Conservation (phyloP, 768 basidiomycete species). For the Lyophyllum decastes region DNA sequence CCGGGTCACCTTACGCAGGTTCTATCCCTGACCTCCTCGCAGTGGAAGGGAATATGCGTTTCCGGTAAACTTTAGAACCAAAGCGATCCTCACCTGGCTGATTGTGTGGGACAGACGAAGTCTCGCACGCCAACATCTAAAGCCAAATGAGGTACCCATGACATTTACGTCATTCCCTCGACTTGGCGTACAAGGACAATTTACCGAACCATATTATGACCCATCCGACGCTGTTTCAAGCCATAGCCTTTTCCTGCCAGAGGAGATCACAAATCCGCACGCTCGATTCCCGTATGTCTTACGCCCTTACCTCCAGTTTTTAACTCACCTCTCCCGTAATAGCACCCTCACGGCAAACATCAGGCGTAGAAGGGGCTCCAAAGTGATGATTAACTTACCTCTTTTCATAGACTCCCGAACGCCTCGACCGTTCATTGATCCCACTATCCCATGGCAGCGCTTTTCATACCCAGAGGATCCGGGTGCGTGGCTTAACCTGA, state of each 20-base stretch:
- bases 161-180: constrained; percentile 96
- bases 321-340: constrained; percentile 17
- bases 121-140: constrained; percentile 82
- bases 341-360: constrained; percentile 99
- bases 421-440: constrained; percentile 87
- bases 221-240: constrained; percentile 81
- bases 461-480: constrained; percentile 81
- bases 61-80: constrained; percentile 54
- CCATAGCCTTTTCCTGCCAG: constrained; percentile 91
- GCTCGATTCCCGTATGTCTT: constrained; percentile 90
- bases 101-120: constrained; percentile 55
- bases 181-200: constrained; percentile 84
- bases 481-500: constrained; percentile 46
- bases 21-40: constrained; percentile 82
- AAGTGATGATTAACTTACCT: constrained; percentile 94
- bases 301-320: background rate
- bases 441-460: constrained; percentile 88
- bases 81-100: background rate
- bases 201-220: constrained; percentile 87
- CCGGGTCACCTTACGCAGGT: constrained; percentile 92
- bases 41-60: constrained; percentile 95
- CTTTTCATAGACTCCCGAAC: constrained; percentile 88
- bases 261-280: constrained; percentile 96
- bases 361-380: constrained; percentile 83
- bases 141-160: constrained; percentile 83